Evolutionary conservation across 805 yeast species (phyloP).

Genomic region (Kluyveromyces wickerhamii): DNA sequence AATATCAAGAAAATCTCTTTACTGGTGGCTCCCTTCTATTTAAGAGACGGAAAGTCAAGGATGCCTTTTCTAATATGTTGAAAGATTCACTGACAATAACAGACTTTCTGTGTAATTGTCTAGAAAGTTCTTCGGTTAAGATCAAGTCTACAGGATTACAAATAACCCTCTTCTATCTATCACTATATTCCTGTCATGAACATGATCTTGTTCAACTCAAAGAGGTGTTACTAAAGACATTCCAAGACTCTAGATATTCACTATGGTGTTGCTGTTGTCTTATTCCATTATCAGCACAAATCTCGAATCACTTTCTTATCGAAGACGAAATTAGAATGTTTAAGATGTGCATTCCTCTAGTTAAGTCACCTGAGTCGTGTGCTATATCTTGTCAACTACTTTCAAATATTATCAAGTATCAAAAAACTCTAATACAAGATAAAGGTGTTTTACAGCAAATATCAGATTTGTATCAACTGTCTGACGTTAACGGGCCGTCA

Average conservation of each 20-base stretch:
- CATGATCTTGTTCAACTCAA: conserved; percentile 7
- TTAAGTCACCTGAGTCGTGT: conserved; percentile 20
- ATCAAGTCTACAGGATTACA: conserved; percentile 16
- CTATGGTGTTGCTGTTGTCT: conserved; percentile 19
- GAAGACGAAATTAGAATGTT: conserved; percentile 19
- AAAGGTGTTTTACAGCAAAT: conserved; percentile 38
- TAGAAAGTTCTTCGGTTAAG: conserved; percentile 7
- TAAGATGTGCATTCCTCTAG: conserved; percentile 29
- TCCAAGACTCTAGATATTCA: conserved; percentile 12
- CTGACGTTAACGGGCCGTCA: conserved; percentile 58
- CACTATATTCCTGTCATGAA: conserved; percentile 6
- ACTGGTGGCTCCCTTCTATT: conserved; percentile 10
- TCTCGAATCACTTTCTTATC: conserved; percentile 3
- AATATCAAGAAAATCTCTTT: neutral
- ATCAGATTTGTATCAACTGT: conserved; percentile 41
- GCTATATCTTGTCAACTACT: conserved; percentile 21
- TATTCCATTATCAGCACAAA: conserved; percentile 18
- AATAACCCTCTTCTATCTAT: conserved; percentile 13
- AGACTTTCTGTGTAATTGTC: conserved; percentile 14
- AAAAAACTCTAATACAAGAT: conserved; percentile 25
- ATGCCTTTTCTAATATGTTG: conserved; percentile 10
- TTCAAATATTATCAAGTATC: conserved; percentile 17
- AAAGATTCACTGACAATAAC: conserved; percentile 10
- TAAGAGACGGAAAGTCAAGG: conserved; percentile 16
- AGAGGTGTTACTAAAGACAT: conserved; percentile 10